Evolutionary conservation across 257 asterid genomes (phyloP), one percentile per base, ranked within the genome.

Genomic region (Przewalskia tangutica): DNA sequence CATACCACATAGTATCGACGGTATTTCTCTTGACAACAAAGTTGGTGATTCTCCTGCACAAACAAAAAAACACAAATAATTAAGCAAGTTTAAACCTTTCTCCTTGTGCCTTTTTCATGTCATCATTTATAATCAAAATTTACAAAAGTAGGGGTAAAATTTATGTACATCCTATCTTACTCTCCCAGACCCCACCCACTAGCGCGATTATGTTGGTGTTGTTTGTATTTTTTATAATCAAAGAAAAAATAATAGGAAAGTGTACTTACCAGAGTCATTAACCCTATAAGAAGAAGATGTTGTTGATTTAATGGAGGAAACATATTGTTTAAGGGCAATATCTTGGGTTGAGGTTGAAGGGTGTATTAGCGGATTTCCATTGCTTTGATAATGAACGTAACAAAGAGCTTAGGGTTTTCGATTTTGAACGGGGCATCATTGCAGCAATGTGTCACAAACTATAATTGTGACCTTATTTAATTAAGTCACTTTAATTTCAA

Each of bases 1-100:
- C 91, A 14, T 86, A 92, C 97, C 91, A 65, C 68, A 71, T 81
- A 90, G 81, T 66, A 90, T 23, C 81, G 90, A 81, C 10, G 94
- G 81, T 73, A 86, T 83, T 36, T 90, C 86, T 51, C 60, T 65
- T 10, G 89, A 82, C 73, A 89, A 87, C 79, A 79, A 89, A 82
- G 80, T 79, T 8, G 87, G 86, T 2, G 96, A 86, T 53, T 85
- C 89, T 79, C 87, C 94, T 91, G 84, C 81, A 32, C 32, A 27
- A 10, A 68, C 27, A 46, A 83, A 34, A 38, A 27, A 4, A 27
- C 77, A 76, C 18, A 32, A 53, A 8, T 51, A 48, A 46, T 5
- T 17, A 48, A 38, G 4, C 42, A 38, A 38, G 6, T 38, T 38
- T 38, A 38, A 38, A 6, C 4, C 5, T 38, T 38, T 38, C 42